These are phyloP conservation scores for Capsella bursapastoris DNA, from an alignment of 345 rosid species.

Conservation along the genomic window DNA sequence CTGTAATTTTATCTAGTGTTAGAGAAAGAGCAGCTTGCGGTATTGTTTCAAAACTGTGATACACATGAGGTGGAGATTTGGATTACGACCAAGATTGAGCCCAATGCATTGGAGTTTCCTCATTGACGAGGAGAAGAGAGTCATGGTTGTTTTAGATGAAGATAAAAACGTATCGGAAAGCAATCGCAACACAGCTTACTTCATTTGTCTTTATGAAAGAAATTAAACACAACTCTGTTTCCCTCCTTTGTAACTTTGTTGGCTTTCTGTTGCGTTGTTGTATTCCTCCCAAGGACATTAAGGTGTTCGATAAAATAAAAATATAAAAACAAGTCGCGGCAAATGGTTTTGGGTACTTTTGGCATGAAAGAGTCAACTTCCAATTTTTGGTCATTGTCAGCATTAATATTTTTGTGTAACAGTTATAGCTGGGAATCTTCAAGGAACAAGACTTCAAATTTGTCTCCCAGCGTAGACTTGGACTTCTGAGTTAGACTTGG, in stretches of 20 bases:
- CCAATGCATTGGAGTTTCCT: neutral
- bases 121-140: neutral
- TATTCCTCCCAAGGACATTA: too few relatives aligned
- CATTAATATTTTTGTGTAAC: neutral
- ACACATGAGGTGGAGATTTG: neutral
- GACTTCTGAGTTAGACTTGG: slow-evolving; percentile 22
- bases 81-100: neutral
- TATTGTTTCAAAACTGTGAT: neutral
- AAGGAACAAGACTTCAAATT: slow-evolving; percentile 15
- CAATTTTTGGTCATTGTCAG: slow-evolving; percentile 1
- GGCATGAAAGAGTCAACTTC: slow-evolving; percentile 8
- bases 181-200: neutral
- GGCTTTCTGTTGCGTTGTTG: too few relatives aligned
- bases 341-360: neutral
- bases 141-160: neutral
- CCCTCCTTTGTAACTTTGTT: too few relatives aligned
- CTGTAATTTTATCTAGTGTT: neutral
- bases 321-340: too few relatives aligned
- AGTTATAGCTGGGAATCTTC: neutral
- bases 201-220: neutral
- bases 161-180: neutral
- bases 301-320: too few relatives aligned
- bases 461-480: slow-evolving; percentile 30
- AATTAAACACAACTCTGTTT: too few relatives aligned
- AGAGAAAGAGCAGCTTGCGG: neutral